Evolutionary conservation across 2,329 filamentous ascomycete species (phyloP).

Genomic region (Cercospora sesami): DNA sequence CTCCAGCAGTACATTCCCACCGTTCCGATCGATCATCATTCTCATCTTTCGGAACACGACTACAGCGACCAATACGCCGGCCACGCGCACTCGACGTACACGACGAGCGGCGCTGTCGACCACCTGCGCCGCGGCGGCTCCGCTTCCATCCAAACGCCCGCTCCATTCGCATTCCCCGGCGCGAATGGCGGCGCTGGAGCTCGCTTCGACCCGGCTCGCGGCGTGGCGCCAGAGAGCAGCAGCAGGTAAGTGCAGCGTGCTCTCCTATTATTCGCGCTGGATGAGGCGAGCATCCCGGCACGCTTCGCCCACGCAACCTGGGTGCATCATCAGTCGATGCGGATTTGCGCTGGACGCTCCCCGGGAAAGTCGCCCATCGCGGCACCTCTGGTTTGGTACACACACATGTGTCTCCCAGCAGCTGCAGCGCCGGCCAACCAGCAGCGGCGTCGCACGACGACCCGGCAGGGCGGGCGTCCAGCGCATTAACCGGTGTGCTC

Average conservation of each 20-base stretch:
- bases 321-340: conserved; percentile 18
- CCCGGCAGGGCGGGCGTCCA: conserved; percentile 27
- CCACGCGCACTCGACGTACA: conserved; percentile 48
- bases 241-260: conserved; percentile 52
- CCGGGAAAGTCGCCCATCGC: conserved; percentile 16
- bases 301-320: conserved; percentile 21
- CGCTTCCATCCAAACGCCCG: conserved; percentile 49
- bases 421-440: conserved; percentile 24
- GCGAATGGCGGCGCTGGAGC: conserved; percentile 45
- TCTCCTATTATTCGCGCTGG: conserved; percentile 29
- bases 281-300: conserved; percentile 7
- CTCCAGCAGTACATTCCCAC: conserved; percentile 43
- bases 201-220: conserved; percentile 55
- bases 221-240: conserved; percentile 50
- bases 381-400: conserved; percentile 24
- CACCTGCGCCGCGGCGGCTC: conserved; percentile 53
- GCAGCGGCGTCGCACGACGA: conserved; percentile 19
- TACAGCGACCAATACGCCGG: conserved; percentile 48
- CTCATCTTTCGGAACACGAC: conserved; percentile 47
- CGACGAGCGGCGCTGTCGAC: conserved; percentile 47
- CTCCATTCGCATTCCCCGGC: conserved; percentile 48
- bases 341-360: conserved; percentile 19
- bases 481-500: conserved; percentile 23
- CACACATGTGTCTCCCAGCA: conserved; percentile 15
- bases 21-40: conserved; percentile 44